Evolutionary conservation across 176 grass and related monocot genomes (phyloP).

Genomic region (Oryza officinalis): DNA sequence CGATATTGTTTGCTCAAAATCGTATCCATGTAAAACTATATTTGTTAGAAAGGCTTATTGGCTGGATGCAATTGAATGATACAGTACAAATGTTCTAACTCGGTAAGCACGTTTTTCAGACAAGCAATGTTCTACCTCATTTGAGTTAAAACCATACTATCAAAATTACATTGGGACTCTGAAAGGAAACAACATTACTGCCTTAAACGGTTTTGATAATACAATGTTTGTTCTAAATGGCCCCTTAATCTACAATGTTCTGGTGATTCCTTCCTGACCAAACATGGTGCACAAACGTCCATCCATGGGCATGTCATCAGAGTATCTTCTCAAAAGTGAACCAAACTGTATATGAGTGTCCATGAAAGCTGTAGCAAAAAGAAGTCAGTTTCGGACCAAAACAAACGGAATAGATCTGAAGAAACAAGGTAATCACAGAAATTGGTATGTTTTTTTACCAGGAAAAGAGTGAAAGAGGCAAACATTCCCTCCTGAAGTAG

Average conservation of each 20-base stretch:
- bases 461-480: constrained; percentile 89
- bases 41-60: not conserved
- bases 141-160: constrained; percentile 30
- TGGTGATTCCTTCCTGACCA: constrained; percentile 3
- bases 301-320: constrained; percentile 3
- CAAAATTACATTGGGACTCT: constrained; percentile 44
- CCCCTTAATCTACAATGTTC: constrained; percentile 32
- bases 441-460: constrained; percentile 49
- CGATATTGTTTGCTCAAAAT: not conserved
- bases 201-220: constrained; percentile 33
- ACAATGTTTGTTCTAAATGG: constrained; percentile 37
- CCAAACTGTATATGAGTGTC: constrained; percentile 93
- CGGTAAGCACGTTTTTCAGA: not conserved
- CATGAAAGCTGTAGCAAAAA: constrained; percentile 71
- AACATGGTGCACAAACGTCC: not conserved
- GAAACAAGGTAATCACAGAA: constrained; percentile 9
- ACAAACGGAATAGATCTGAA: not conserved
- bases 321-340: constrained; percentile 67
- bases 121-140: constrained; percentile 8
- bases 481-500: constrained; percentile 97
- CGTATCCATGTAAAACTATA: not conserved
- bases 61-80: not conserved
- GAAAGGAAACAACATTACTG: constrained; percentile 29
- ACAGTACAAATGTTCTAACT: not conserved
- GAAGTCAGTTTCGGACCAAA: not conserved